phyloP scores from a whole-genome alignment of 2,329 filamentous ascomycete species.

The Sphaceloma murrayae region DNA sequence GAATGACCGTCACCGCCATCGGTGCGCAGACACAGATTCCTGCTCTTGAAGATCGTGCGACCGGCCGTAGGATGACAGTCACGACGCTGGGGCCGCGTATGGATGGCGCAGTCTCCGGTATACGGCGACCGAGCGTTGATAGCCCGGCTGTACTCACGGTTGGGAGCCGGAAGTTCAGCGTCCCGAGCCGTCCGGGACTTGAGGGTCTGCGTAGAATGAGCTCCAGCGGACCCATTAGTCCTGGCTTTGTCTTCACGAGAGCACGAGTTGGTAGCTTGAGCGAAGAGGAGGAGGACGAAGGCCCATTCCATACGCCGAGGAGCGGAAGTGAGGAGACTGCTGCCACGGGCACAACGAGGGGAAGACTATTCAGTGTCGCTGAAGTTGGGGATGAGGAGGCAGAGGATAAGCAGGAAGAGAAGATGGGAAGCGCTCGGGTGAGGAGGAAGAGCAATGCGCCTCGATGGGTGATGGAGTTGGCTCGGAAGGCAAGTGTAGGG shows the following conservation, averaged over 20 bases:
- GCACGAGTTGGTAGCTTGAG: not conserved
- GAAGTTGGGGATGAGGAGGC: slow-evolving; percentile 8
- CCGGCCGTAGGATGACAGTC: slow-evolving; percentile 17
- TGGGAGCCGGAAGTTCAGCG: slow-evolving; percentile 2
- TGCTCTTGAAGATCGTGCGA: not conserved
- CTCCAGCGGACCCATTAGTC: slow-evolving; percentile 10
- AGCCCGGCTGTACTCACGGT: not conserved
- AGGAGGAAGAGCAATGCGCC: slow-evolving; percentile 1
- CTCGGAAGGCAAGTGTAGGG: slow-evolving; percentile 4
- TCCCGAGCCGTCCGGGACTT: not conserved
- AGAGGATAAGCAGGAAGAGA: not conserved
- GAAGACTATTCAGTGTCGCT: slow-evolving; percentile 1
- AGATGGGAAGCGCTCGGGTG: not conserved
- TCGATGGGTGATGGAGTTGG: slow-evolving; percentile 8
- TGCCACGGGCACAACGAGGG: not conserved
- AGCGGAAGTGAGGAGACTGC: slow-evolving; percentile 1
- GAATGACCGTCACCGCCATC: slow-evolving; percentile 20
- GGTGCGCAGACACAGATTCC: slow-evolving; percentile 16
- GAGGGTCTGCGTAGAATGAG: slow-evolving; percentile 1
- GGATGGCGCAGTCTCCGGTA: slow-evolving; percentile 5
- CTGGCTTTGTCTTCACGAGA: not conserved
- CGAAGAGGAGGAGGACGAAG: not conserved
- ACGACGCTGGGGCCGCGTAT: slow-evolving; percentile 18
- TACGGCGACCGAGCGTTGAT: not conserved
- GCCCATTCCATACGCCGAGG: slow-evolving; percentile 4